Conservation (phyloP, 352 stramenopile genomes). For the Pythium rhizo-oryzae region DNA sequence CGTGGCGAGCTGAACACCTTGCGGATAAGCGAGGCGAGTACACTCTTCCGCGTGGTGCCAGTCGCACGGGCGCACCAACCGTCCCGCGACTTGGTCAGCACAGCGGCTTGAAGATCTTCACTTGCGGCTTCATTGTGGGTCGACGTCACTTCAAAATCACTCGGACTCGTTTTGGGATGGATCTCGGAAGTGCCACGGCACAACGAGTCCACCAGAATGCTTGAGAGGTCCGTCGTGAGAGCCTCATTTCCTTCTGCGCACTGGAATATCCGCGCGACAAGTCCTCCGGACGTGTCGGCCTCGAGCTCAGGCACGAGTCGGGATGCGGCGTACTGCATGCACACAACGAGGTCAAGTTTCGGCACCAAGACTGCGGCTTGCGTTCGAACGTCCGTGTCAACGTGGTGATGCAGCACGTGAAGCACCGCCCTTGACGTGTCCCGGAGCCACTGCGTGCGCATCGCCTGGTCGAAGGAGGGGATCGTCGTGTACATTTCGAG, state of each 20-base stretch:
- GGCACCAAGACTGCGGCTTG: conserved; percentile 6
- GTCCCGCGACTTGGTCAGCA: conserved; percentile 6
- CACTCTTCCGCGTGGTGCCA: neutral
- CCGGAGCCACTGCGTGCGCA: conserved; percentile 14
- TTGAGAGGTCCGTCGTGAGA: neutral
- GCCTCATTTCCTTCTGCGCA: neutral
- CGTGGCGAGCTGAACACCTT: conserved; percentile 27
- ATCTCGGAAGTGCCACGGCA: neutral
- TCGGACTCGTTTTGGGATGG: neutral
- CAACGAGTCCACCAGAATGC: conserved; percentile 12
- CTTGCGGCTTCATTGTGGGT: neutral
- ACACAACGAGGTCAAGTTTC: conserved; percentile 13
- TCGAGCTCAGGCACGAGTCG: conserved; percentile 4
- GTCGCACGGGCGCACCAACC: conserved; percentile 21
- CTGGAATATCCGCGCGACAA: conserved; percentile 17
- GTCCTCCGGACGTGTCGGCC: neutral
- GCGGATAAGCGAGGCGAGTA: conserved; percentile 6
- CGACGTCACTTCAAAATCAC: neutral
- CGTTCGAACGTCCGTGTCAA: conserved; percentile 2
- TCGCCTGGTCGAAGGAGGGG: neutral
- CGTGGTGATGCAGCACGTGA: neutral
- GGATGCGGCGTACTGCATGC: conserved; percentile 17
- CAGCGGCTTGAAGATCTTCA: neutral
- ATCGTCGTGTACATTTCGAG: neutral
- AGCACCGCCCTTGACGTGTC: conserved; percentile 15